Evolutionary conservation across 2,329 filamentous ascomycete species (phyloP).

Genomic region (Metarhizium brunneum): DNA sequence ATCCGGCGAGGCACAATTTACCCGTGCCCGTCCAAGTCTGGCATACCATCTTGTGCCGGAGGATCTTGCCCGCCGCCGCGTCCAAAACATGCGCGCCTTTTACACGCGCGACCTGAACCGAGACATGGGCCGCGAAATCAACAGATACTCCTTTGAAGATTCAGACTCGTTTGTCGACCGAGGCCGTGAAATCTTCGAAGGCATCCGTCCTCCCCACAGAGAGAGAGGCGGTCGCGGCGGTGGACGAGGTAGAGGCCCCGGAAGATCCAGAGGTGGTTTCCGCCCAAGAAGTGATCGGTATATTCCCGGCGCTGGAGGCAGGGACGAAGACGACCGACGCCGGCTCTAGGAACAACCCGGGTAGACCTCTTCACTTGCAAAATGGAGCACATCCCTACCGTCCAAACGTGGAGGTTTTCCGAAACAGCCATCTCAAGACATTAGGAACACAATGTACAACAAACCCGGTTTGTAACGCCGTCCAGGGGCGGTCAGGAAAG

Average conservation of each 20-base stretch:
- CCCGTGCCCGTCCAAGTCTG: conserved; percentile 32
- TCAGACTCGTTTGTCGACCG: conserved; percentile 59
- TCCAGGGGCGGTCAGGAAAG: no score
- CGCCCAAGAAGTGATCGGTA: conserved; percentile 13
- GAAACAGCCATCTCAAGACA: no score
- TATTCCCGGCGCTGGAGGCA: conserved; percentile 8
- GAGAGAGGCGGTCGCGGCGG: conserved; percentile 28
- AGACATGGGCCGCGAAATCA: conserved; percentile 40
- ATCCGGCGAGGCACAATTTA: conserved; percentile 14
- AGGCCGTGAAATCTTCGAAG: conserved; percentile 60
- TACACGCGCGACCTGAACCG: conserved; percentile 33
- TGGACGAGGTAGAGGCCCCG: conserved; percentile 15
- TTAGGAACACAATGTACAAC: no score
- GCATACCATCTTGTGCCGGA: conserved; percentile 50
- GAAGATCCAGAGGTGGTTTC: conserved; percentile 17
- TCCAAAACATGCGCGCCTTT: conserved; percentile 44
- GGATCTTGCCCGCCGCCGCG: conserved; percentile 53
- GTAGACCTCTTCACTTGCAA: not conserved
- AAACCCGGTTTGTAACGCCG: no score
- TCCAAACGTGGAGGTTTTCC: no score
- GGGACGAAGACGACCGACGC: conserved; percentile 11
- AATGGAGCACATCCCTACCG: no score
- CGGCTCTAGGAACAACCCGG: not conserved
- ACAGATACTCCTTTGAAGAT: conserved; percentile 66
- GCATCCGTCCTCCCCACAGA: conserved; percentile 50